Evolutionary conservation across 768 basidiomycete genomes (phyloP).

Genomic region (Kwoniella sp.): DNA sequence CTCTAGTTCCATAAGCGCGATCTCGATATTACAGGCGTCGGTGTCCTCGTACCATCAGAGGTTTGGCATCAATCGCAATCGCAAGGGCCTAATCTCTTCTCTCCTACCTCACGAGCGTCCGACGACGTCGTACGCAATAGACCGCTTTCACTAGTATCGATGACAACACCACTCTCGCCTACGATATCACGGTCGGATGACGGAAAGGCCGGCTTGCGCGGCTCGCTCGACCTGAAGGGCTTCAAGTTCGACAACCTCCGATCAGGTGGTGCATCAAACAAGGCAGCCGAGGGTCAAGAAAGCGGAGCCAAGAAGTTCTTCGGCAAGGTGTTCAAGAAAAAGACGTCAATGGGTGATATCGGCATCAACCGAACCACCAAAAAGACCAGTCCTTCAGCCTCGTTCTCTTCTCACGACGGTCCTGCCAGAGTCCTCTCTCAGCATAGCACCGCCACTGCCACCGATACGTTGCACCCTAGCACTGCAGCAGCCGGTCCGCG

Average conservation of each 20-base stretch:
- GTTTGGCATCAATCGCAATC: conserved; percentile 32
- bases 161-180: conserved; percentile 38
- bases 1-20: conserved; percentile 53
- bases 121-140: conserved; percentile 23
- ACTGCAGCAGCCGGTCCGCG: neutral
- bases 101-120: conserved; percentile 10
- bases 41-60: conserved; percentile 51
- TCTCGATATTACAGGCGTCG: conserved; percentile 50
- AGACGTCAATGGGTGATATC: conserved; percentile 16
- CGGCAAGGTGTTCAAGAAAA: conserved; percentile 55
- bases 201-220: conserved; percentile 21
- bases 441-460: neutral
- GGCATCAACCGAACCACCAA: neutral
- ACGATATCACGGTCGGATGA: conserved; percentile 33
- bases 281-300: conserved; percentile 27
- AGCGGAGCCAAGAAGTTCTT: conserved; percentile 50
- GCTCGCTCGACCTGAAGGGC: conserved; percentile 36
- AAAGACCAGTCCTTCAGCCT: conserved; percentile 26
- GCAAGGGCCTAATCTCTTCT: conserved; percentile 8
- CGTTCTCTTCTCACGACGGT: conserved; percentile 17
- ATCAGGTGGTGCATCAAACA: conserved; percentile 7
- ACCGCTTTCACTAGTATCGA: conserved; percentile 39
- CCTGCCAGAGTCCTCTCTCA: neutral
- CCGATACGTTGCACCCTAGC: conserved; percentile 16
- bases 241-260: conserved; percentile 31